Evolutionary conservation across 805 yeast species (phyloP).

Genomic region (Millerozyma acaciae): DNA sequence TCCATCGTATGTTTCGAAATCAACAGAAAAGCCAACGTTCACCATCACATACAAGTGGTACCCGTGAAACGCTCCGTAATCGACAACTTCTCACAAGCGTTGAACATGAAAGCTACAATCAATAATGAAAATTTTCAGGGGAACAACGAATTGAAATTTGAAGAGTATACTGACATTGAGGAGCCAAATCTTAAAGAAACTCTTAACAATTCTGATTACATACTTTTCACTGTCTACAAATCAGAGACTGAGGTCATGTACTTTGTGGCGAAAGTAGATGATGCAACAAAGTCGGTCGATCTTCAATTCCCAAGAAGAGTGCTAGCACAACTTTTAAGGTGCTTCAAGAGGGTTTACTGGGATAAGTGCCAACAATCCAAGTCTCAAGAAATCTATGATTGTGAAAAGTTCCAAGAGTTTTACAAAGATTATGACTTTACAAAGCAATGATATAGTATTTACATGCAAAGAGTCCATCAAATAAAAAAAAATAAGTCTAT

Average conservation of each 20-base stretch:
- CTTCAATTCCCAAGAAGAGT: conserved; percentile 83
- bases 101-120: conserved; percentile 38
- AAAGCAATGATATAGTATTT: neutral
- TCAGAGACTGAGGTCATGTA: conserved; percentile 14
- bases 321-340: conserved; percentile 56
- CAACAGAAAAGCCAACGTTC: conserved; percentile 60
- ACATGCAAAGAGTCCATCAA: neutral
- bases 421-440: conserved; percentile 57
- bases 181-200: conserved; percentile 16
- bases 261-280: conserved; percentile 18
- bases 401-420: conserved; percentile 54
- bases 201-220: conserved; percentile 33
- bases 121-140: conserved; percentile 47
- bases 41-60: conserved; percentile 71
- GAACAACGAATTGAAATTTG: conserved; percentile 44
- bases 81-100: conserved; percentile 39
- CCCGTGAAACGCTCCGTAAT: conserved; percentile 54
- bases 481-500: neutral
- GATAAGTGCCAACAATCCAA: conserved; percentile 65
- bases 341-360: conserved; percentile 70
- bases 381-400: conserved; percentile 60
- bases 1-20: conserved; percentile 68
- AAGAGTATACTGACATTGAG: conserved; percentile 22
- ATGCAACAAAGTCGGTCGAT: conserved; percentile 48
- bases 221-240: conserved; percentile 28